phyloP scores from a whole-genome alignment of 352 stramenopile genomes.

The Hyaloperonospora brassicae region DNA sequence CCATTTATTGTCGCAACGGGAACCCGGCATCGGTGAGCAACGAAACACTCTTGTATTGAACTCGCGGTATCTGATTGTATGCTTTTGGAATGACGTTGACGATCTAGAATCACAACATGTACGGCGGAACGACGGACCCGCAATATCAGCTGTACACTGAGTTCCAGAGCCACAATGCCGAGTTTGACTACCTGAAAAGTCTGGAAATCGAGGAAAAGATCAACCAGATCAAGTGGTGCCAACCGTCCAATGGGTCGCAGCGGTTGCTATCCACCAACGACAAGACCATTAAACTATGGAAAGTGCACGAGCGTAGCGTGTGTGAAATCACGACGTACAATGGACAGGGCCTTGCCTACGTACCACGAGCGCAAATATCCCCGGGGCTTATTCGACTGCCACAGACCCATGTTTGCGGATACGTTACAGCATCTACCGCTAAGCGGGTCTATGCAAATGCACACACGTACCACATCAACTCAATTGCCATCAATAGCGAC shows the following conservation, averaged over 20 bases:
- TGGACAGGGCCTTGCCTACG: conserved; percentile 28
- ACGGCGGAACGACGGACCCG: conserved; percentile 24
- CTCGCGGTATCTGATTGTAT: neutral
- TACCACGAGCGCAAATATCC: conserved; percentile 18
- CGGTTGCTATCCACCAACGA: conserved; percentile 95
- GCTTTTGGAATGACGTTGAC: neutral
- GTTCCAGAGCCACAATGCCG: conserved; percentile 93
- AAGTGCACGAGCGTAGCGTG: conserved; percentile 79
- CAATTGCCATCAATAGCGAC: conserved; percentile 90
- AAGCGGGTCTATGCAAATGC: conserved; percentile 89
- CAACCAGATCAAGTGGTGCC: conserved; percentile 94
- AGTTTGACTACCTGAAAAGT: conserved; percentile 97
- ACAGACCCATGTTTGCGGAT: conserved; percentile 40
- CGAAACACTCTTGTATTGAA: neutral
- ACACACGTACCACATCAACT: conserved; percentile 97
- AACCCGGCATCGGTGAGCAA: conserved; percentile 22
- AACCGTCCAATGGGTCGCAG: conserved; percentile 79
- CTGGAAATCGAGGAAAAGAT: conserved; percentile 98
- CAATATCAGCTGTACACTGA: conserved; percentile 85
- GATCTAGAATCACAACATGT: conserved; percentile 27
- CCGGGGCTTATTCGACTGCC: conserved; percentile 49
- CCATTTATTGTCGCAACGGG: conserved; percentile 78
- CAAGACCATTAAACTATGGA: conserved; percentile 98
- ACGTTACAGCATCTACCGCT: conserved; percentile 62
- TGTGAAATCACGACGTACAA: conserved; percentile 72